Evolutionary conservation across 1,284 basidiomycete species (phyloP).

Genomic region (Cerioporus squamosus): DNA sequence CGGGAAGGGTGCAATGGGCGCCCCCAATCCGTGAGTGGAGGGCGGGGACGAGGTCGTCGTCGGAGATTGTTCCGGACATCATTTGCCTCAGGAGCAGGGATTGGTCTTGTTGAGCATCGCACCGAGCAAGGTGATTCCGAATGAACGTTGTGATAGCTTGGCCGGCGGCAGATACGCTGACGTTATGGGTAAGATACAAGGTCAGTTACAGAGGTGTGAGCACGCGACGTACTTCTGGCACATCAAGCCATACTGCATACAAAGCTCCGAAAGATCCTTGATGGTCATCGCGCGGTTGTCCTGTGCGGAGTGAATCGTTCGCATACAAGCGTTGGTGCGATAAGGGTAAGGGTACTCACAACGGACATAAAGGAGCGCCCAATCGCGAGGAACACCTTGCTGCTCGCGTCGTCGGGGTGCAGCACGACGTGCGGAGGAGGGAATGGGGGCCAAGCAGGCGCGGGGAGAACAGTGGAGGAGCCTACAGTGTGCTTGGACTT

Average conservation of each 20-base stretch:
- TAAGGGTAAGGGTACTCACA: conserved; percentile 46
- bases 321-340: background rate
- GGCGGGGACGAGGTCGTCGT: conserved; percentile 74
- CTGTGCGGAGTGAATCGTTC: conserved; percentile 38
- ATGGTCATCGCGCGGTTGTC: conserved; percentile 82
- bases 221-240: conserved; percentile 68
- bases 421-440: conserved; percentile 65
- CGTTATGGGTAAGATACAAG: conserved; percentile 2
- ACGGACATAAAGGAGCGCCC: conserved; percentile 73
- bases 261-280: conserved; percentile 78
- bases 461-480: conserved; percentile 8
- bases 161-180: conserved; percentile 71
- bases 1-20: conserved; percentile 49
- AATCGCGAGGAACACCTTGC: conserved; percentile 72
- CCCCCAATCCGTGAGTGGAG: conserved; percentile 72
- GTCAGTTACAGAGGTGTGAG: conserved; percentile 6
- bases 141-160: conserved; percentile 82
- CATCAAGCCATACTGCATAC: conserved; percentile 61
- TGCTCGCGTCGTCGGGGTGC: conserved; percentile 71
- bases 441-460: conserved; percentile 43
- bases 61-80: conserved; percentile 68
- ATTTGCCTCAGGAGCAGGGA: conserved; percentile 74
- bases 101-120: conserved; percentile 69
- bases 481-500: conserved; percentile 23
- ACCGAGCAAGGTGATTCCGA: conserved; percentile 69